Evolutionary conservation across 1,284 basidiomycete species (phyloP).

Genomic region (Tilletiaria anomala): DNA sequence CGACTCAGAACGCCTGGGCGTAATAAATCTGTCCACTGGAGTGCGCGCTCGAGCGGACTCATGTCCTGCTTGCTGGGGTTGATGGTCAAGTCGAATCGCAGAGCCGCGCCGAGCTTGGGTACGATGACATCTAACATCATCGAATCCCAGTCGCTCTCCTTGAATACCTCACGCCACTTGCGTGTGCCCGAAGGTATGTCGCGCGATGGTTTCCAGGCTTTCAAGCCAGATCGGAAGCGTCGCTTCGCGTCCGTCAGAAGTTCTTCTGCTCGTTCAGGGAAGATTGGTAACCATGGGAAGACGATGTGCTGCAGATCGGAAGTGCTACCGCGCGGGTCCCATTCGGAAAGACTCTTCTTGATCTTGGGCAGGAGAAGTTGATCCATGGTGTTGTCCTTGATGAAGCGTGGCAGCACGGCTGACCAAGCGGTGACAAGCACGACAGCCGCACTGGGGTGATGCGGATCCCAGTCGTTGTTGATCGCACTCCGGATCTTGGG

Average conservation of each 20-base stretch:
- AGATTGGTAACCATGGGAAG: conserved; percentile 79
- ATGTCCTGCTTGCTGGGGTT: conserved; percentile 70
- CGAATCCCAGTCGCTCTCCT: conserved; percentile 69
- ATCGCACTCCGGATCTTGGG: conserved; percentile 69
- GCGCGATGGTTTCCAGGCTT: no score
- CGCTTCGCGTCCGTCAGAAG: conserved; percentile 70
- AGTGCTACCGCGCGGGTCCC: no score
- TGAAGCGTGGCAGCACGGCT: conserved; percentile 69
- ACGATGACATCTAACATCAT: conserved; percentile 78
- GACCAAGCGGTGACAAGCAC: conserved; percentile 78
- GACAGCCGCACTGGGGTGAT: conserved; percentile 57
- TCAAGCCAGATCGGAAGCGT: conserved; percentile 63
- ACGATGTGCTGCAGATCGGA: conserved; percentile 56
- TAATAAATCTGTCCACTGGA: conserved; percentile 62
- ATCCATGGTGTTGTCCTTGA: conserved; percentile 85
- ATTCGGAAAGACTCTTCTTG: not conserved
- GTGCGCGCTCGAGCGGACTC: conserved; percentile 56
- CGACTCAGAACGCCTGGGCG: conserved; percentile 41
- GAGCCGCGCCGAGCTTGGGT: conserved; percentile 63
- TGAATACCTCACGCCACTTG: conserved; percentile 50
- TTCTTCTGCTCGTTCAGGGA: conserved; percentile 60
- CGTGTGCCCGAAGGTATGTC: no score
- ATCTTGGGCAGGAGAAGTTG: conserved; percentile 90
- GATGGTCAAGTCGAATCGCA: conserved; percentile 69
- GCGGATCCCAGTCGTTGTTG: conserved; percentile 72